phyloP scores from a whole-genome alignment of 2,329 filamentous ascomycete genomes.

The Clarireedia paspali region DNA sequence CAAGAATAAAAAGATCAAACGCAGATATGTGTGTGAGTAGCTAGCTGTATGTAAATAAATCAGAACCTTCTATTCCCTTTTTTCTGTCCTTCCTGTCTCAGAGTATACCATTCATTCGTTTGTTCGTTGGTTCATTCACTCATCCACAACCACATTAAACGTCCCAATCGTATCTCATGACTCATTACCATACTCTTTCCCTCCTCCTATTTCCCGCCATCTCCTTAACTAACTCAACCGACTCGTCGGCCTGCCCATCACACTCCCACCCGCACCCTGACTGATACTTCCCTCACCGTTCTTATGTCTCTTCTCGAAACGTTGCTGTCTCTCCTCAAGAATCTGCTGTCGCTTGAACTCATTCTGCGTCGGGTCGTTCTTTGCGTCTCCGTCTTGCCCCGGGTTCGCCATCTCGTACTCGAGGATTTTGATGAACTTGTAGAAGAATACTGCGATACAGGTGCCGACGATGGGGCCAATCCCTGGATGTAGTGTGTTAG shows the following conservation, averaged over 20 bases:
- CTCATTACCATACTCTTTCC: too few relatives aligned
- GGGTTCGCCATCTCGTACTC: constrained; percentile 41
- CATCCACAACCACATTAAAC: too few relatives aligned
- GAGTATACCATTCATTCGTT: too few relatives aligned
- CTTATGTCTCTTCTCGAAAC: background rate
- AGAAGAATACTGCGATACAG: constrained; percentile 40
- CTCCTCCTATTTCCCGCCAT: too few relatives aligned
- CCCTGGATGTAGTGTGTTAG: constrained; percentile 20
- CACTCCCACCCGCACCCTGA: background rate
- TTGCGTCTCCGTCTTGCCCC: constrained; percentile 23
- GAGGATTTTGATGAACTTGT: constrained; percentile 41
- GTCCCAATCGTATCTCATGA: too few relatives aligned
- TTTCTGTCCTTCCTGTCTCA: too few relatives aligned
- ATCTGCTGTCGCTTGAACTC: background rate
- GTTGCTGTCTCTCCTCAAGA: background rate
- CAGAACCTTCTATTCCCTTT: too few relatives aligned
- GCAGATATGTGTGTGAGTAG: too few relatives aligned
- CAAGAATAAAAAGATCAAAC: too few relatives aligned
- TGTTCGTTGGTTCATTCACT: too few relatives aligned
- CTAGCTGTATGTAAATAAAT: too few relatives aligned
- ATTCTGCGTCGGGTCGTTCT: constrained; percentile 9
- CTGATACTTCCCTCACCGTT: background rate
- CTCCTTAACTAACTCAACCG: background rate
- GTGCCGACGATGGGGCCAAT: constrained; percentile 44
- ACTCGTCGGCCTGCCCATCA: background rate